phyloP scores from a whole-genome alignment of 768 basidiomycete genomes.

The Leucosporidium scottii region DNA sequence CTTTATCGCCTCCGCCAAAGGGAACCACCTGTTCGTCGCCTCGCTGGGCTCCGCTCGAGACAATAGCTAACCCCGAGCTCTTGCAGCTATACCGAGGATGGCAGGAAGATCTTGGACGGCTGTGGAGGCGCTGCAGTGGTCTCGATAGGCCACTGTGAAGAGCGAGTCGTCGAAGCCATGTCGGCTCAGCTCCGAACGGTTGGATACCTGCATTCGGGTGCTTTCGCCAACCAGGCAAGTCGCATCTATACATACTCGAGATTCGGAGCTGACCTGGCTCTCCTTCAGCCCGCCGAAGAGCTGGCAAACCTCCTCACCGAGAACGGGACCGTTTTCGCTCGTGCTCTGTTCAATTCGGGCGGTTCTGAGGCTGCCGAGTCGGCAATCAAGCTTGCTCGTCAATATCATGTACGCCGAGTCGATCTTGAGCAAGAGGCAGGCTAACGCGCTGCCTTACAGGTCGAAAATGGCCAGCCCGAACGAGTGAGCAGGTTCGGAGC shows the following conservation, averaged over 20 bases:
- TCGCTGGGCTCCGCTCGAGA: neutral
- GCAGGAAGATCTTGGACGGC: slow-evolving; percentile 31
- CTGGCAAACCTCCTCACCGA: slow-evolving; percentile 24
- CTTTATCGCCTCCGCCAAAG: neutral
- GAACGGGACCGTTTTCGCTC: neutral
- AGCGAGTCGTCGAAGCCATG: slow-evolving; percentile 26
- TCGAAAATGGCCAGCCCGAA: slow-evolving; percentile 2
- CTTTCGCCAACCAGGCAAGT: neutral
- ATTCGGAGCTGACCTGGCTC: no score
- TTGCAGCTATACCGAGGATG: slow-evolving; percentile 20
- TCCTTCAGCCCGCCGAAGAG: slow-evolving; percentile 17
- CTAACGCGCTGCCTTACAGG: no score
- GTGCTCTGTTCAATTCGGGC: slow-evolving; percentile 17
- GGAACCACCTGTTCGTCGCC: neutral
- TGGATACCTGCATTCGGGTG: slow-evolving; percentile 24
- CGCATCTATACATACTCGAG: no score
- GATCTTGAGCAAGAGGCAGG: slow-evolving; percentile 6
- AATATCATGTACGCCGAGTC: slow-evolving; percentile 35
- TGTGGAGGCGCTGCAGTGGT: slow-evolving; percentile 36
- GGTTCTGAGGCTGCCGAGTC: slow-evolving; percentile 34
- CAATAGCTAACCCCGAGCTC: neutral
- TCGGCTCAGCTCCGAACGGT: slow-evolving; percentile 26
- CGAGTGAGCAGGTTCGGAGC: neutral
- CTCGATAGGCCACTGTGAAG: slow-evolving; percentile 31
- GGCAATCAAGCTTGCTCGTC: slow-evolving; percentile 33